These are phyloP conservation scores for Fusarium globosum DNA, from an alignment of 2,329 filamentous ascomycete genomes.

Conservation along the genomic window DNA sequence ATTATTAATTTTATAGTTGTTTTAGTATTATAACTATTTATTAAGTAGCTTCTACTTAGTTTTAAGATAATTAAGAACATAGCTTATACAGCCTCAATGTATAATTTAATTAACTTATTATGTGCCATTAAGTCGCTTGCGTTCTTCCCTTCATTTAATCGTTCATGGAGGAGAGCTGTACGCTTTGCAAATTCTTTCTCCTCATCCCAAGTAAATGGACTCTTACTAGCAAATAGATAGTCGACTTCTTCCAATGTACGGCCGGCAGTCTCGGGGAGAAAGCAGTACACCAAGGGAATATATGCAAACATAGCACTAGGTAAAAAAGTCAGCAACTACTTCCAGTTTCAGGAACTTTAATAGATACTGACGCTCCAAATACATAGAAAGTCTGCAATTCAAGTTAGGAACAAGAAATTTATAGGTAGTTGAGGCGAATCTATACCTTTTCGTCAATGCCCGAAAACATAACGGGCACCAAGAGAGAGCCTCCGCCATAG, in stretches of 20 bases:
- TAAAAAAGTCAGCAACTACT: background rate
- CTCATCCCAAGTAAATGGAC: slow-evolving; percentile 6
- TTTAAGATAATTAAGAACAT: background rate
- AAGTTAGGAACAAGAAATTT: background rate
- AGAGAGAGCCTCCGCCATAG: slow-evolving; percentile 21
- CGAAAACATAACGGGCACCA: slow-evolving; percentile 11
- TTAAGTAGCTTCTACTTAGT: background rate
- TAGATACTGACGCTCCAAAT: slow-evolving; percentile 2
- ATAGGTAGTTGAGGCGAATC: background rate
- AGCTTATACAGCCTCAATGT: background rate
- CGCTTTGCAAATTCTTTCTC: slow-evolving; percentile 12
- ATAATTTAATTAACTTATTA: background rate
- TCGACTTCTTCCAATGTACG: slow-evolving; percentile 11
- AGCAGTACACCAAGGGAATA: slow-evolving; percentile 11
- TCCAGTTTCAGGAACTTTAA: no score
- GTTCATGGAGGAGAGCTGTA: background rate
- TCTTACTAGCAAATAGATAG: slow-evolving; percentile 14
- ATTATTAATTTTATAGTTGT: no score
- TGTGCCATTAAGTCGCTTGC: background rate
- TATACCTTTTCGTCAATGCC: slow-evolving; percentile 14
- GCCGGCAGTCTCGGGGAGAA: slow-evolving; percentile 8
- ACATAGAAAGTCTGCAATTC: slow-evolving; percentile 3
- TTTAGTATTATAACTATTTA: no score
- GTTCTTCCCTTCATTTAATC: background rate
- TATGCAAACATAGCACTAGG: slow-evolving; percentile 13